phyloP scores from a whole-genome alignment of 257 asterid genomes.

The Scutellaria baicalensis region DNA sequence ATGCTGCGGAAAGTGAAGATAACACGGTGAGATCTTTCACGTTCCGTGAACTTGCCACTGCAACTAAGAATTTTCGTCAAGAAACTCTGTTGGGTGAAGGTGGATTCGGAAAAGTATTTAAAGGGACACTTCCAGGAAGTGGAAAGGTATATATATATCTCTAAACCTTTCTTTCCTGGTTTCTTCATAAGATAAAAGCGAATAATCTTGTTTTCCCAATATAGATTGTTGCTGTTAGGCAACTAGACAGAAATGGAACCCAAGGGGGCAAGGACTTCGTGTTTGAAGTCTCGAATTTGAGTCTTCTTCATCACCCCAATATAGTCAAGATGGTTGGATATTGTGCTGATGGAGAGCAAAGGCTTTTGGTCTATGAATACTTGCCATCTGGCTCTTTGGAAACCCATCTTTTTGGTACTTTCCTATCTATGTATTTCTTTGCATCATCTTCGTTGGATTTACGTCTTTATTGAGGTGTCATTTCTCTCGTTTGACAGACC shows the following conservation, averaged over 20 bases:
- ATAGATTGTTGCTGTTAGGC: constrained; percentile 76
- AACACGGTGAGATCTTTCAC: constrained; percentile 47
- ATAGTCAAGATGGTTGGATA: constrained; percentile 71
- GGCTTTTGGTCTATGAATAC: constrained; percentile 83
- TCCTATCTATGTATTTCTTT: not conserved
- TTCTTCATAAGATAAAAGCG: not conserved
- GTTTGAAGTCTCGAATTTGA: constrained; percentile 53
- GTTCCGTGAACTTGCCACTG: constrained; percentile 88
- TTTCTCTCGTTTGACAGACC: constrained; percentile 24
- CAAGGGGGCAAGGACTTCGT: constrained; percentile 65
- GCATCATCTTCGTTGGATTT: not conserved
- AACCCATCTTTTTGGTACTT: constrained; percentile 55
- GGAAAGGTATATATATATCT: too few species aligned
- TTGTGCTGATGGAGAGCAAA: constrained; percentile 97
- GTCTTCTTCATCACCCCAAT: constrained; percentile 70
- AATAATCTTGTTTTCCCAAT: too few species aligned
- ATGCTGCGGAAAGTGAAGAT: constrained; percentile 21
- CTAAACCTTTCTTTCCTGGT: not conserved
- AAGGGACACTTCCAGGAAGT: constrained; percentile 48
- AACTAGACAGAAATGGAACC: constrained; percentile 74
- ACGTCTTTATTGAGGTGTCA: not conserved
- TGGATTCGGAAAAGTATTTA: constrained; percentile 68
- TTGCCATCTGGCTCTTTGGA: constrained; percentile 56
- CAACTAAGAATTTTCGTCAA: constrained; percentile 79
- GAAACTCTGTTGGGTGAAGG: constrained; percentile 81